These are phyloP conservation scores for Jaenimonas drosophilae DNA, from an alignment of 208 protist species.

Conservation along the genomic window DNA sequence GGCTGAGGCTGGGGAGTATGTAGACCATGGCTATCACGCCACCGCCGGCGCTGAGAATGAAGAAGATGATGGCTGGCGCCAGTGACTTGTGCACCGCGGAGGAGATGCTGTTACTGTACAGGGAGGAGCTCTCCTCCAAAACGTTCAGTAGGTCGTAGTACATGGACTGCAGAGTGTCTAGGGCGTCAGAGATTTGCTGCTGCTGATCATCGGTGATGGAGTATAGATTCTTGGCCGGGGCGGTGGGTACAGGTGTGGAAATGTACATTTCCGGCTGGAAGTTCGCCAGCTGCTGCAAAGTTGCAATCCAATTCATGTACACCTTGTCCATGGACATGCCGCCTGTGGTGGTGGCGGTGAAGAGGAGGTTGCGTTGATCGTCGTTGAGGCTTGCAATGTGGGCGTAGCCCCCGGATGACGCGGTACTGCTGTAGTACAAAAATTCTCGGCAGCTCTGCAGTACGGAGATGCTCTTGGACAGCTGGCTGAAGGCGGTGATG, in stretches of 20 bases:
- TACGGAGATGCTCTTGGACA: background rate
- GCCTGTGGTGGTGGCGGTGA: background rate
- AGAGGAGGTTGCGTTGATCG: conserved; percentile 4
- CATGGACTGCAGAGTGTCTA: background rate
- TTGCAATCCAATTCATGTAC: background rate
- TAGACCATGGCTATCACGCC: background rate
- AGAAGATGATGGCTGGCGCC: conserved; percentile 3
- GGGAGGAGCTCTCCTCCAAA: conserved; percentile 1
- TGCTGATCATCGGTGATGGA: background rate
- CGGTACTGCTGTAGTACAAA: conserved; percentile 3
- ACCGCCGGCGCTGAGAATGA: background rate
- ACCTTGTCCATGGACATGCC: conserved; percentile 1
- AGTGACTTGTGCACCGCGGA: background rate
- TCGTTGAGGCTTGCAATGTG: background rate
- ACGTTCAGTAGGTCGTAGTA: background rate
- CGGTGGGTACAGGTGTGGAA: background rate
- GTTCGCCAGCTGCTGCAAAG: background rate
- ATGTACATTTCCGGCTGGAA: background rate
- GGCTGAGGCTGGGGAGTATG: conserved; percentile 4
- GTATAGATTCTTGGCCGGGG: conserved; percentile 1
- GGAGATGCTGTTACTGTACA: background rate
- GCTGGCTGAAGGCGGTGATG: conserved; percentile 1
- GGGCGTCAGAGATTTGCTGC: background rate
- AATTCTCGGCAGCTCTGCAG: background rate
- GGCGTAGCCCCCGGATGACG: conserved; percentile 1